Percentiles rank a stretch among this genome's conserved stretches.
Conservation (phyloP, 2,329 filamentous ascomycete species). For the Sporothrix brasiliensis region DNA sequence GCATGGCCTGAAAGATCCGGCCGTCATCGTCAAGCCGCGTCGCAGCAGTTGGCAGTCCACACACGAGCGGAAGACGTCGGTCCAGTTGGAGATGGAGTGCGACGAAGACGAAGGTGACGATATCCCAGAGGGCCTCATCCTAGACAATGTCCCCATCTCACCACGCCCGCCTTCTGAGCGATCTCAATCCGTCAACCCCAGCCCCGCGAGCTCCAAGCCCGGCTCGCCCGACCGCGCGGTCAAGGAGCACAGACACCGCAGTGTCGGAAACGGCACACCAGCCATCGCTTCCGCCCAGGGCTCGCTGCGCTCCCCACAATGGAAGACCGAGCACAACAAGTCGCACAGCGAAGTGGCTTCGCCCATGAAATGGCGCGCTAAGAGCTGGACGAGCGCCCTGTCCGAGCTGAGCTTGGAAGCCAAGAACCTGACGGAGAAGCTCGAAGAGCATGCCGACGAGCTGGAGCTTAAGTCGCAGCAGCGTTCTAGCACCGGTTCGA, state of each 20-base stretch:
- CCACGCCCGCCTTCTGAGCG: slow-evolving; percentile 65
- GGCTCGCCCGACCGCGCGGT: slow-evolving; percentile 57
- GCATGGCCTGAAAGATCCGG: slow-evolving; percentile 50
- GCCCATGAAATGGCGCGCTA: slow-evolving; percentile 59
- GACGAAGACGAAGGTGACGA: slow-evolving; percentile 76
- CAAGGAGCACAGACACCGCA: slow-evolving; percentile 58
- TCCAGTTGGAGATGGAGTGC: slow-evolving; percentile 74
- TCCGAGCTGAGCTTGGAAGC: slow-evolving; percentile 72
- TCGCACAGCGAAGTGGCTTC: slow-evolving; percentile 46
- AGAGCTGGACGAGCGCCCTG: slow-evolving; percentile 74
- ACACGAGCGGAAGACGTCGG: slow-evolving; percentile 64
- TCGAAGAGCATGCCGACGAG: slow-evolving; percentile 75
- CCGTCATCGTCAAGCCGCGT: slow-evolving; percentile 47
- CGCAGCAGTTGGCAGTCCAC: slow-evolving; percentile 74
- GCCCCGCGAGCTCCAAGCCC: slow-evolving; percentile 56
- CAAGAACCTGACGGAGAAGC: slow-evolving; percentile 72
- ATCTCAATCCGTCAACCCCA: slow-evolving; percentile 52
- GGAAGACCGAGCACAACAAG: slow-evolving; percentile 52
- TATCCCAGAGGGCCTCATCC: slow-evolving; percentile 75
- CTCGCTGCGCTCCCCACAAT: slow-evolving; percentile 59
- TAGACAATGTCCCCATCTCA: slow-evolving; percentile 82
- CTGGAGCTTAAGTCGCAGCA: slow-evolving; percentile 53
- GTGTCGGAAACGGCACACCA: slow-evolving; percentile 67
- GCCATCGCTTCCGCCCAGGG: slow-evolving; percentile 61
- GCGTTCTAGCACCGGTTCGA: slow-evolving; percentile 45